phyloP scores from a whole-genome alignment of 306 rosid genomes.

The Fragaria nilgerrensis region DNA sequence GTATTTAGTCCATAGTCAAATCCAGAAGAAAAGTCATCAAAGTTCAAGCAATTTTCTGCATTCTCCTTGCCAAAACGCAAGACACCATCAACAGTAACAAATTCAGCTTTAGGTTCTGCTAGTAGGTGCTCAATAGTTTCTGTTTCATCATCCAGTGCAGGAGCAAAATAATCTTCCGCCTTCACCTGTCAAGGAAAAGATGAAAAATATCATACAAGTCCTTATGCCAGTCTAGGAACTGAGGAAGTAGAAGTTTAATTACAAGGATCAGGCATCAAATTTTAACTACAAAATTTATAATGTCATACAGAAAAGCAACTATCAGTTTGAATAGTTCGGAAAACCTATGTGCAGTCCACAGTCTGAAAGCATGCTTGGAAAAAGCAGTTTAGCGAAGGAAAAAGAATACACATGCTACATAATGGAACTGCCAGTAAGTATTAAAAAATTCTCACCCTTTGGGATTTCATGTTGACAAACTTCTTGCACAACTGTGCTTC shows the following conservation, averaged over 20 bases:
- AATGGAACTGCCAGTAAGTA: not conserved
- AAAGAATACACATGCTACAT: not conserved
- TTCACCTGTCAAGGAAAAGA: conserved; percentile 41
- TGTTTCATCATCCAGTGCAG: conserved; percentile 53
- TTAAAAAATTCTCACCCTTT: conserved; percentile 47
- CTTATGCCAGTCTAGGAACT: conserved; percentile 14
- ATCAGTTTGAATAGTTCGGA: not conserved
- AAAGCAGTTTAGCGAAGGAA: not conserved
- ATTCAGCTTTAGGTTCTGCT: conserved; percentile 58
- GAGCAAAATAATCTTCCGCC: conserved; percentile 53
- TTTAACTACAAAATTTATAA: not conserved
- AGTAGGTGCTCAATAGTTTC: conserved; percentile 58
- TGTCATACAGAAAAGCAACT: not conserved
- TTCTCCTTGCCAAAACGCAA: conserved; percentile 41
- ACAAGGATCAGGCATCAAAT: not conserved
- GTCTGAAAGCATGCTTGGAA: not conserved
- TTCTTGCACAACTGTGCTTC: conserved; percentile 47
- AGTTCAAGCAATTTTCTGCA: conserved; percentile 38
- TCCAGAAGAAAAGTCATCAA: conserved; percentile 42
- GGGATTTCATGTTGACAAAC: conserved; percentile 65
- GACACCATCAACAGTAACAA: conserved; percentile 47
- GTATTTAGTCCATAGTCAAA: conserved; percentile 49
- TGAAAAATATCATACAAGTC: conserved; percentile 15
- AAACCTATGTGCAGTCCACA: not conserved
- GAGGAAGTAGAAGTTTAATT: not conserved